These are phyloP conservation scores for Daldinia vernicosa DNA, from an alignment of 495 filamentous ascomycete species.

Conservation along the genomic window DNA sequence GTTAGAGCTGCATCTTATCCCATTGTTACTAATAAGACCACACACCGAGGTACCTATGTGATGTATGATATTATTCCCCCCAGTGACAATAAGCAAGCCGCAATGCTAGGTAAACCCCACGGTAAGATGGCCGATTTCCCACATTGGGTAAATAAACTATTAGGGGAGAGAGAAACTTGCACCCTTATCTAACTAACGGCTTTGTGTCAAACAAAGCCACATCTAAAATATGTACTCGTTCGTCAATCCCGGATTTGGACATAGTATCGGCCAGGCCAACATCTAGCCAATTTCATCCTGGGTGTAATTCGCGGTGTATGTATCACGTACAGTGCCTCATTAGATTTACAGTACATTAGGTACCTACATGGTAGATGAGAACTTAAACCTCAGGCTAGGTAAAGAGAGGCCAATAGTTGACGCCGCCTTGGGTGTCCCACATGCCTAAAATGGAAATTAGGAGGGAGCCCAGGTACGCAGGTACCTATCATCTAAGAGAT, in stretches of 20 bases:
- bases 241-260: not conserved
- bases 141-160: too few relatives aligned
- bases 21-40: not conserved
- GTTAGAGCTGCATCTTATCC: not conserved
- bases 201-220: not conserved
- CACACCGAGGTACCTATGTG: not conserved
- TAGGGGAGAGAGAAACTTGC: not conserved
- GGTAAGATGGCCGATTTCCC: not conserved
- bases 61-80: not conserved
- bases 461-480: constrained; percentile 6
- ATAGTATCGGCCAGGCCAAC: not conserved
- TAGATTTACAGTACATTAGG: not conserved
- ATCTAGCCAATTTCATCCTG: not conserved
- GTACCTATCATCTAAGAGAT: not conserved
- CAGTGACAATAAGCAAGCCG: not conserved
- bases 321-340: not conserved
- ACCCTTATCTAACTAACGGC: not conserved
- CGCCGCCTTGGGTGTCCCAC: constrained; percentile 1
- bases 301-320: not conserved
- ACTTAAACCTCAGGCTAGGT: not conserved
- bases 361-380: not conserved
- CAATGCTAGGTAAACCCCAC: not conserved
- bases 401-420: constrained; percentile 19
- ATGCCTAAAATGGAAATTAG: constrained; percentile 32
- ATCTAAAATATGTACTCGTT: not conserved